Evolutionary conservation across 208 protist species (phyloP).

Genomic region (Wallacemonas sp.): DNA sequence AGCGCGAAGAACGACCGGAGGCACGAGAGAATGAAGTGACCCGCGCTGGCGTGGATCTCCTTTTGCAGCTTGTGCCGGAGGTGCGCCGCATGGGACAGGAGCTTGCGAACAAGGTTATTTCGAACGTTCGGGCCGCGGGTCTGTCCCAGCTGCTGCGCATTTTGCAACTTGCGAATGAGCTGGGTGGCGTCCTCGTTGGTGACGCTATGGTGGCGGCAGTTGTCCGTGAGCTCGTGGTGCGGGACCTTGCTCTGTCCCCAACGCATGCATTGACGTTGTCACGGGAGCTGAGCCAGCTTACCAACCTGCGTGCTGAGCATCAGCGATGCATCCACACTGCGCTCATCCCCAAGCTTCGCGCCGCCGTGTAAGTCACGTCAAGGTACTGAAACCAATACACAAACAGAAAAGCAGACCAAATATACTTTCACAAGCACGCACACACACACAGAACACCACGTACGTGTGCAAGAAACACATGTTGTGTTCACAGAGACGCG

Average conservation of each 20-base stretch:
- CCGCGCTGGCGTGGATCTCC: slow-evolving; percentile 1
- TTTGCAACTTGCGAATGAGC: slow-evolving; percentile 53
- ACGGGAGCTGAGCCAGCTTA: slow-evolving; percentile 38
- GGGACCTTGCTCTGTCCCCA: slow-evolving; percentile 29
- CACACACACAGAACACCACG: too few relatives aligned
- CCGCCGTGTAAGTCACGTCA: slow-evolving; percentile 27
- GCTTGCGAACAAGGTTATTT: slow-evolving; percentile 57
- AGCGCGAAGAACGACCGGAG: slow-evolving; percentile 13
- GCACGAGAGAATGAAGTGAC: not conserved
- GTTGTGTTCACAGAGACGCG: too few relatives aligned
- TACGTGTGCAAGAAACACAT: too few relatives aligned
- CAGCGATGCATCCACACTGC: slow-evolving; percentile 40
- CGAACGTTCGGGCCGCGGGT: slow-evolving; percentile 36
- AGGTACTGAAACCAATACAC: too few relatives aligned
- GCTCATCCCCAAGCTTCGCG: slow-evolving; percentile 61
- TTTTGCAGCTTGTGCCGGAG: slow-evolving; percentile 40
- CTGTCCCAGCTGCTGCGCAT: slow-evolving; percentile 51
- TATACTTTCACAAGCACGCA: too few relatives aligned
- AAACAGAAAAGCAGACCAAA: too few relatives aligned
- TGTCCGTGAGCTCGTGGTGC: slow-evolving; percentile 60
- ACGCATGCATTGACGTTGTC: slow-evolving; percentile 35
- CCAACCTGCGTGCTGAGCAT: slow-evolving; percentile 55
- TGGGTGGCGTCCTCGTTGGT: slow-evolving; percentile 51
- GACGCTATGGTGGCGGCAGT: slow-evolving; percentile 65
- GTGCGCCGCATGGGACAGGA: slow-evolving; percentile 38